These are phyloP conservation scores for Simplicillium aogashimaense DNA, from an alignment of 2,329 filamentous ascomycete genomes.

Conservation along the genomic window DNA sequence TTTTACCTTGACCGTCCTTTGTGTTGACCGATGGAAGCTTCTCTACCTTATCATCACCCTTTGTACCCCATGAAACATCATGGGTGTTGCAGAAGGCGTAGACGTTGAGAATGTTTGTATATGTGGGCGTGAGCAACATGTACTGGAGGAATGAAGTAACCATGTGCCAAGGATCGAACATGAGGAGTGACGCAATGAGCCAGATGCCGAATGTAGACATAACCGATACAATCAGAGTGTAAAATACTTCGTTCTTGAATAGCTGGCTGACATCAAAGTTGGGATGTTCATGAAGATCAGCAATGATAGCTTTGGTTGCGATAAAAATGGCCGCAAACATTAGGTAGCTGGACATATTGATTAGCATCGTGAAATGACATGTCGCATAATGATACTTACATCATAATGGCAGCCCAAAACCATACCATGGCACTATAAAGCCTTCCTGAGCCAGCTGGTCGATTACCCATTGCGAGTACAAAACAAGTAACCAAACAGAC, in stretches of 20 bases:
- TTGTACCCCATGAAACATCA: conserved; percentile 96
- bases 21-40: conserved; percentile 81
- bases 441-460: conserved; percentile 85
- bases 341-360: conserved; percentile 51
- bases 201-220: conserved; percentile 89
- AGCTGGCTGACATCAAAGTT: conserved; percentile 63
- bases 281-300: conserved; percentile 48
- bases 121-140: conserved; percentile 86
- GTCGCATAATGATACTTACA: conserved; percentile 39
- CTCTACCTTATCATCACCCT: conserved; percentile 92
- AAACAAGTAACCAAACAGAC: conserved; percentile 90
- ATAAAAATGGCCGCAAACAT: conserved; percentile 95
- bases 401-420: conserved; percentile 95
- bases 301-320: conserved; percentile 74
- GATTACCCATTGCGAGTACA: conserved; percentile 86
- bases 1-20: conserved; percentile 84
- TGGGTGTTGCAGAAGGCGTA: conserved; percentile 99
- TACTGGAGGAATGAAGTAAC: conserved; percentile 93
- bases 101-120: conserved; percentile 97
- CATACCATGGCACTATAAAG: conserved; percentile 97
- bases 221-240: conserved; percentile 86
- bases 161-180: conserved; percentile 99
- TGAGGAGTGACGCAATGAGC: conserved; percentile 82
- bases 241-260: conserved; percentile 82
- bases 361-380: conserved; percentile 11